These are phyloP conservation scores for Zasmidium citrigriseum DNA, from an alignment of 2,329 filamentous ascomycete species.

Conservation along the genomic window DNA sequence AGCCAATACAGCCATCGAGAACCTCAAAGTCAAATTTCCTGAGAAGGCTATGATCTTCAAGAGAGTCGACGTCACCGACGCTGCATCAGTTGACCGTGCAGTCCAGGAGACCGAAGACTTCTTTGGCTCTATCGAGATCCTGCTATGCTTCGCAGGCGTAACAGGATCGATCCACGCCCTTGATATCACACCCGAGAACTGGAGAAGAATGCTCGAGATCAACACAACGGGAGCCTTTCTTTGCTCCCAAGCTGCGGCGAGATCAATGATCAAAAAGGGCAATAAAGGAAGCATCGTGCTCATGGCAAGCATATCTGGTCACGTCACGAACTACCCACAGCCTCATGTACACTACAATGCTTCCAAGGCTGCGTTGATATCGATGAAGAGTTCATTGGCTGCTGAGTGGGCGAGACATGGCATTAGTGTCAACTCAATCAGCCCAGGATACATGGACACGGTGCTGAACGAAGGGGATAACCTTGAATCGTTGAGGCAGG, in stretches of 20 bases:
- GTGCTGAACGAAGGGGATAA: conserved; percentile 58
- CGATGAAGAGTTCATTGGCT: conserved; percentile 74
- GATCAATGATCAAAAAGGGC: conserved; percentile 64
- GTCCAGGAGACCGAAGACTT: not conserved
- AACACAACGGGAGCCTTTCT: conserved; percentile 77
- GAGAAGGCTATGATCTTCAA: not conserved
- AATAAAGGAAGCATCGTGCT: conserved; percentile 71
- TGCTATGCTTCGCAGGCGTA: conserved; percentile 7
- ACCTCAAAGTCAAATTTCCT: conserved; percentile 1
- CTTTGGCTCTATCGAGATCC: not conserved
- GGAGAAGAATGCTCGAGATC: conserved; percentile 61
- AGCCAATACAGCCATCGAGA: not conserved
- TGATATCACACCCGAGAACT: not conserved
- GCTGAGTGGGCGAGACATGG: conserved; percentile 79
- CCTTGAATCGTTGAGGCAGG: not conserved
- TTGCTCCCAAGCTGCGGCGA: conserved; percentile 58
- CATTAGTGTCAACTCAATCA: conserved; percentile 80
- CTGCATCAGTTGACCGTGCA: conserved; percentile 1
- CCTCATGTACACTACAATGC: conserved; percentile 79
- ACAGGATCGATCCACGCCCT: conserved; percentile 3
- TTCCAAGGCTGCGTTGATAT: conserved; percentile 75
- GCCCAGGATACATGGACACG: conserved; percentile 81
- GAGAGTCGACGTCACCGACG: conserved; percentile 8
- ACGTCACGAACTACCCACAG: conserved; percentile 55
- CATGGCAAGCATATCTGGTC: conserved; percentile 62